phyloP scores from a whole-genome alignment of 192 early-diverging fungal genomes.

The Funneliformis geosporum region DNA sequence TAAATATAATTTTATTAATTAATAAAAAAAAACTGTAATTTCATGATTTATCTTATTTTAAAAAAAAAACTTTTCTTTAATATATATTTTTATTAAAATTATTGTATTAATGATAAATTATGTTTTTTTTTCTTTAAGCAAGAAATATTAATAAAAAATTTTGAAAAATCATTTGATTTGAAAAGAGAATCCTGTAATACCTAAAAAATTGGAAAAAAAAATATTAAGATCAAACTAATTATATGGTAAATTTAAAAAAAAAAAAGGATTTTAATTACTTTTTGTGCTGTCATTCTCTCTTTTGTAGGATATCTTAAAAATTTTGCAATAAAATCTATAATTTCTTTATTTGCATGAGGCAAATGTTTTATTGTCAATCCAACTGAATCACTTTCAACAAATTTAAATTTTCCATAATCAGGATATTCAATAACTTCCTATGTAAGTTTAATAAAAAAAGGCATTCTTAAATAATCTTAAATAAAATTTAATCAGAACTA shows the following conservation, averaged over 20 bases:
- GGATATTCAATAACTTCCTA: conserved; percentile 21
- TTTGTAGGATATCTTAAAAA: conserved; percentile 16
- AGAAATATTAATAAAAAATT: neutral
- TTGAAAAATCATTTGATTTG: conserved; percentile 5
- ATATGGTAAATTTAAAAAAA: neutral
- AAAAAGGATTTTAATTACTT: neutral
- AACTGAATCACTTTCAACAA: neutral
- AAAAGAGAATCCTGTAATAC: conserved; percentile 5
- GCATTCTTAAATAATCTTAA: neutral
- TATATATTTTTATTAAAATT: too few relatives aligned
- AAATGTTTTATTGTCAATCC: conserved; percentile 13
- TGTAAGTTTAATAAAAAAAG: neutral
- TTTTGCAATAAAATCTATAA: conserved; percentile 17
- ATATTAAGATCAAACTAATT: neutral
- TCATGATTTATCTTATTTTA: too few relatives aligned
- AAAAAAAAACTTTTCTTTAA: too few relatives aligned
- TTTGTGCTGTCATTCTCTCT: neutral
- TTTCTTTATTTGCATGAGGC: conserved; percentile 17
- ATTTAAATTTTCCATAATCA: conserved; percentile 29
- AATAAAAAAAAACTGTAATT: too few relatives aligned
- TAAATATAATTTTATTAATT: too few relatives aligned
- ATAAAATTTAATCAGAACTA: neutral
- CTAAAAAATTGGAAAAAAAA: neutral
- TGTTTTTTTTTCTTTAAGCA: neutral
- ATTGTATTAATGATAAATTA: too few relatives aligned